A percentile compares a stretch with the other conserved stretches of the same genome.
These are phyloP conservation scores for Silene conica DNA, from an alignment of 148 eudicot genomes.

Conservation along the genomic window DNA sequence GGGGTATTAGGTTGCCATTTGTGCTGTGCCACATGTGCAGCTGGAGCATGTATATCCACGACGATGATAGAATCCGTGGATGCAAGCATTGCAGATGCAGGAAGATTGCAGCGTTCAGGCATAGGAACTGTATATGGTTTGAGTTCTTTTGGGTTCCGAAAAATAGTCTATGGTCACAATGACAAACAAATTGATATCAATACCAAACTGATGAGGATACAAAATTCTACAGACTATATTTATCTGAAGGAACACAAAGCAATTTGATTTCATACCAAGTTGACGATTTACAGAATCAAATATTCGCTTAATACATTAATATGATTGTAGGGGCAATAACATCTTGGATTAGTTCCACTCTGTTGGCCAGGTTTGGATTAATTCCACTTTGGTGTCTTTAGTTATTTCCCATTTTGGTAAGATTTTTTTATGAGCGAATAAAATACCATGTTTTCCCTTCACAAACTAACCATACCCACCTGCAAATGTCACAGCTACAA, in stretches of 20 bases:
- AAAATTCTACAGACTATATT: constrained; percentile 6
- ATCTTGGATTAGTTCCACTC: not conserved
- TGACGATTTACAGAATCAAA: not conserved
- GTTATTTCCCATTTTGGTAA: not conserved
- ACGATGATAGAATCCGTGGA: constrained; percentile 76
- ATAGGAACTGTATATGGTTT: constrained; percentile 64
- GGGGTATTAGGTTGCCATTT: constrained; percentile 99
- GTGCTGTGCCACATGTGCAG: constrained; percentile 89
- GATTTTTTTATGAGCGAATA: too few relatives aligned
- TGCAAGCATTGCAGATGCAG: constrained; percentile 89
- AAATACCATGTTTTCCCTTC: too few relatives aligned
- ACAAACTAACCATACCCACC: too few relatives aligned
- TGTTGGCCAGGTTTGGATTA: not conserved
- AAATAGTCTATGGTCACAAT: constrained; percentile 62
- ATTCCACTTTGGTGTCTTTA: not conserved
- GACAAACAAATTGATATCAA: constrained; percentile 8
- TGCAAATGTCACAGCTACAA: too few relatives aligned
- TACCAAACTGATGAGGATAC: constrained; percentile 9
- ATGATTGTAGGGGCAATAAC: not conserved
- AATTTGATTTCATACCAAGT: not conserved
- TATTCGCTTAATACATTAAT: not conserved
- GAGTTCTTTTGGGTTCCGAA: constrained; percentile 83
- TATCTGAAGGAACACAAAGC: not conserved
- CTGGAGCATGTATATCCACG: constrained; percentile 83
- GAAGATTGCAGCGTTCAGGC: constrained; percentile 95